A percentile compares a stretch with the other conserved stretches of the same genome.
phyloP scores from a whole-genome alignment of 2,329 filamentous ascomycete species.

The Aspergillus neoniger region DNA sequence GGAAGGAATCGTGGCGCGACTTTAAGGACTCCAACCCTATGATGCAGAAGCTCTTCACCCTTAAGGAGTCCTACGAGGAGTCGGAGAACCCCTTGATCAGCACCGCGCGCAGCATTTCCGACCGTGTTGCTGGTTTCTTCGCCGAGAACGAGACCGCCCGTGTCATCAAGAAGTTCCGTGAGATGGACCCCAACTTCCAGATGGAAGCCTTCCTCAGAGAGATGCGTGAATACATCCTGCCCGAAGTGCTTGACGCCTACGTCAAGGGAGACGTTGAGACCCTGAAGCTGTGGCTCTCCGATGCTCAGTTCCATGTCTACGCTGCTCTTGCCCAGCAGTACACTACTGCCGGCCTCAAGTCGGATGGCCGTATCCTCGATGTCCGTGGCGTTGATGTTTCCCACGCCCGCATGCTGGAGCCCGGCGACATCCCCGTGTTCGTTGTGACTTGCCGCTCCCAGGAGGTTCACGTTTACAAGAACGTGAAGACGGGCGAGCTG shows the following conservation, averaged over 20 bases:
- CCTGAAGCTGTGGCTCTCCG: conserved; percentile 91
- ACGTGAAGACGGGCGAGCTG: conserved; percentile 83
- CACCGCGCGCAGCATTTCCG: conserved; percentile 90
- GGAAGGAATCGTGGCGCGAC: conserved; percentile 97
- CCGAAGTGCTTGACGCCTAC: conserved; percentile 95
- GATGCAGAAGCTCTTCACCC: conserved; percentile 82
- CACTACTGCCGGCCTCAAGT: conserved; percentile 87
- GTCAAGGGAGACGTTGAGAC: conserved; percentile 93
- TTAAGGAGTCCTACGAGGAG: conserved; percentile 88
- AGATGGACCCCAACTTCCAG: conserved; percentile 94
- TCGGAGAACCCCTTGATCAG: conserved; percentile 95
- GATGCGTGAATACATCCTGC: conserved; percentile 95
- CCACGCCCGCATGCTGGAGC: conserved; percentile 50
- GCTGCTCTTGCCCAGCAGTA: conserved; percentile 97
- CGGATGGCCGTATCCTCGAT: conserved; percentile 91
- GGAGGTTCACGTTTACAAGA: conserved; percentile 95
- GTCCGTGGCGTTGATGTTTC: conserved; percentile 85
- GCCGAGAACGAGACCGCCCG: conserved; percentile 97
- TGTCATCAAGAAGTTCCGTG: conserved; percentile 96
- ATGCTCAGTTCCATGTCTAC: conserved; percentile 95
- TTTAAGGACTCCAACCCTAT: conserved; percentile 89
- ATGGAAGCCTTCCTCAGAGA: conserved; percentile 93
- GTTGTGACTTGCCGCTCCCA: conserved; percentile 96
- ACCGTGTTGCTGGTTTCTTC: conserved; percentile 91
- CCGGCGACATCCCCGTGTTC: conserved; percentile 73